A percentile compares a stretch with the other conserved stretches of the same genome.
Evolutionary conservation across 179 eudicot genomes (phyloP).

Genomic region (Amaranthus tricolor): DNA sequence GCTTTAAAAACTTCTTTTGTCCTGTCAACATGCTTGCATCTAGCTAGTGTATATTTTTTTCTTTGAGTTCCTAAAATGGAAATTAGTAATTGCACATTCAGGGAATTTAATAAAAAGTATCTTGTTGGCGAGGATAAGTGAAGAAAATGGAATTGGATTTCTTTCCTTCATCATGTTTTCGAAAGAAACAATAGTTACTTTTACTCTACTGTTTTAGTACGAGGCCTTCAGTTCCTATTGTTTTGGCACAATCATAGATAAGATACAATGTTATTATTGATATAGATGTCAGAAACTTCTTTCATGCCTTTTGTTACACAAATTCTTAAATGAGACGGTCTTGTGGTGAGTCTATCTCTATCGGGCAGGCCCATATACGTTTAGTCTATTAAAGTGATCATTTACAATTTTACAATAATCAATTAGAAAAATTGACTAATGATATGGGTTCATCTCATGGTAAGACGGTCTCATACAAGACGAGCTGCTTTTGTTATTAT

Average conservation of each 20-base stretch:
- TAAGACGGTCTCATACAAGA: too few relatives aligned
- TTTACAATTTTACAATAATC: too few relatives aligned
- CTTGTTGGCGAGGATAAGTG: neutral
- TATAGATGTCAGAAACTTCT: neutral
- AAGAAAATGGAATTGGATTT: neutral
- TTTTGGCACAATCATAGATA: neutral
- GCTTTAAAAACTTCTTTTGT: slow-evolving; percentile 8
- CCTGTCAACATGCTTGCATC: neutral
- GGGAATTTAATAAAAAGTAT: neutral
- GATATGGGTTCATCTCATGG: too few relatives aligned
- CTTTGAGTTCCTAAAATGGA: neutral
- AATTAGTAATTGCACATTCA: neutral
- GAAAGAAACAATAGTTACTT: neutral
- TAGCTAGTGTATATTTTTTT: neutral
- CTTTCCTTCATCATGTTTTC: neutral
- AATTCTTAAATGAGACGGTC: too few relatives aligned
- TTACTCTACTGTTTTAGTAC: neutral
- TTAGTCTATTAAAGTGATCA: too few relatives aligned
- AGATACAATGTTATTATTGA: neutral
- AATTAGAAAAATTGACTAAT: too few relatives aligned
- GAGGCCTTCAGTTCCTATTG: neutral
- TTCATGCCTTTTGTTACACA: neutral
- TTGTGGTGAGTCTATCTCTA: too few relatives aligned
- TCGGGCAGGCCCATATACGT: too few relatives aligned
- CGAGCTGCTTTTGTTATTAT: neutral